Percentiles rank a stretch among this genome's conserved stretches.
These are phyloP conservation scores for Dunaliella primolecta DNA, from an alignment of 139 green algal genomes.

Conservation along the genomic window DNA sequence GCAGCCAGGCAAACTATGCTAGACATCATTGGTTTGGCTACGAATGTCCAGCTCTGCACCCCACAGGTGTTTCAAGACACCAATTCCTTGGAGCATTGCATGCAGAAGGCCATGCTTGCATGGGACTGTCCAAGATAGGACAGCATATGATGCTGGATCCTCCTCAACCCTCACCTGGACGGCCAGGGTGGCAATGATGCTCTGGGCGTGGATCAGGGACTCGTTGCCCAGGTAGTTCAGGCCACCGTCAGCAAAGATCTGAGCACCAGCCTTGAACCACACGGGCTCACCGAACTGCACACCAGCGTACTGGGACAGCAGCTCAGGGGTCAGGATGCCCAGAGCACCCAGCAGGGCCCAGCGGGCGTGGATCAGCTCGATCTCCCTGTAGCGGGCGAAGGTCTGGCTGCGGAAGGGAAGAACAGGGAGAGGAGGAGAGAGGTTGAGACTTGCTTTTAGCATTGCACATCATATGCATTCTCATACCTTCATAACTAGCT, in stretches of 20 bases:
- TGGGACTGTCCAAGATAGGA: too few relatives aligned
- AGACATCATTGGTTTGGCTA: too few relatives aligned
- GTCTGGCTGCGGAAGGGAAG: constrained; percentile 15
- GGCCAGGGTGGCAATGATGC: constrained; percentile 82
- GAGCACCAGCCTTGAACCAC: constrained; percentile 95
- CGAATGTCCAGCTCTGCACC: too few relatives aligned
- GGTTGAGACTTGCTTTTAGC: background rate
- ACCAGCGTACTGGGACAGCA: constrained; percentile 40
- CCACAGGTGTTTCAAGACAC: too few relatives aligned
- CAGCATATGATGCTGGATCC: too few relatives aligned
- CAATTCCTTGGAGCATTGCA: too few relatives aligned
- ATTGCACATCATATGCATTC: constrained; percentile 7
- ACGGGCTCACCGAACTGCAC: constrained; percentile 74
- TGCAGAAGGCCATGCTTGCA: too few relatives aligned
- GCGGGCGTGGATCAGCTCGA: constrained; percentile 85
- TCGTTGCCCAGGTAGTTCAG: too few relatives aligned
- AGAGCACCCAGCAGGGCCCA: too few relatives aligned
- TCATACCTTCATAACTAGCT: background rate
- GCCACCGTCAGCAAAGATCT: constrained; percentile 87
- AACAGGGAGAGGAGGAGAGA: background rate
- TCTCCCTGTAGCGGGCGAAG: constrained; percentile 65
- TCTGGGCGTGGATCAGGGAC: constrained; percentile 89
- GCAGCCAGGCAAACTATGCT: too few relatives aligned
- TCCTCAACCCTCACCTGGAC: constrained; percentile 90
- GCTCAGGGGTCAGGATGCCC: constrained; percentile 54